Conservation (phyloP, 306 rosid species). For the Boehmeria nivea region DNA sequence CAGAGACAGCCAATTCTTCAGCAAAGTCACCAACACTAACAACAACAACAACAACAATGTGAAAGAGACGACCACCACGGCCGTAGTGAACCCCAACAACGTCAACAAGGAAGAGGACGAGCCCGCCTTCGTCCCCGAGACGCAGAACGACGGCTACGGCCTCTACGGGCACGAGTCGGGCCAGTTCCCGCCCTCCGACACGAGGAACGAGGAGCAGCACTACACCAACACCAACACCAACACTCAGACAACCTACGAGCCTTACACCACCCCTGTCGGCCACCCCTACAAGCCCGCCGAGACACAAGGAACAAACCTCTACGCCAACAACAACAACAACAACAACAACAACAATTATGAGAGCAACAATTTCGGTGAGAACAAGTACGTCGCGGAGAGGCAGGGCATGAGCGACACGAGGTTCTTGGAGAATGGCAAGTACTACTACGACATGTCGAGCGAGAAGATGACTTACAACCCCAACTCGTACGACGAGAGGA, state of each 20-base stretch:
- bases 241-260: conserved; percentile 14
- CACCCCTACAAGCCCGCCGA: conserved; percentile 34
- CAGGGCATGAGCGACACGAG: conserved; percentile 95
- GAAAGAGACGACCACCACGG: conserved; percentile 25
- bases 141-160: conserved; percentile 62
- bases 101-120: conserved; percentile 26
- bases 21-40: conserved; percentile 52
- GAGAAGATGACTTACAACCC: conserved; percentile 37
- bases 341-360: conserved; percentile 16
- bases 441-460: conserved; percentile 26
- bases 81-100: conserved; percentile 5
- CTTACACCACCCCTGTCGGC: conserved; percentile 21
- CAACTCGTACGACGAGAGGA: conserved; percentile 13
- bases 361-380: conserved; percentile 13
- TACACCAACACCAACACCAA: conserved; percentile 19
- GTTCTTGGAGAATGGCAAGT: conserved; percentile 67
- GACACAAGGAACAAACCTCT: conserved; percentile 25
- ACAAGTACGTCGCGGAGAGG: conserved; percentile 36
- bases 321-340: conserved; percentile 21
- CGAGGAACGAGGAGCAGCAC: conserved; percentile 10
- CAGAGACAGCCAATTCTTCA: conserved; percentile 80
- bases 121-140: conserved; percentile 57
- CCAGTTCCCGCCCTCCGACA: conserved; percentile 36
- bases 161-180: conserved; percentile 74
- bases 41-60: conserved; percentile 22